Evolutionary conservation across 208 protist genomes (phyloP), one percentile per base, ranked within the genome.

Genomic region (Leishmania guyanensis): DNA sequence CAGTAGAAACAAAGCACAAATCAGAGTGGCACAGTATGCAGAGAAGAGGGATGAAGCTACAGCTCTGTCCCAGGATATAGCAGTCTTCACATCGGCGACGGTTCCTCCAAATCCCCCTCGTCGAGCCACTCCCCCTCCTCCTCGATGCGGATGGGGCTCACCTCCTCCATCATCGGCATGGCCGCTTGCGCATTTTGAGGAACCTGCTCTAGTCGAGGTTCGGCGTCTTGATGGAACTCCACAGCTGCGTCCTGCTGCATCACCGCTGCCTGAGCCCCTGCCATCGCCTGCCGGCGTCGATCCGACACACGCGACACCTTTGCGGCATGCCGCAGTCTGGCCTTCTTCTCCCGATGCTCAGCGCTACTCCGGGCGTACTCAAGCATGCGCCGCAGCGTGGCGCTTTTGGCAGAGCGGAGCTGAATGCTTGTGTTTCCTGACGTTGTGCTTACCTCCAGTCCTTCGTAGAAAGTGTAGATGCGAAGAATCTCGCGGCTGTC

Each of bases 131-230:
- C 88, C 4, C n/a, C 87, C 20, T 85, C 83, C 64, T 94, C 92
- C 58, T 90, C 84, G 80, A 95, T 81, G 51, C 82, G 76, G 72
- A 96, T 86, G 14, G 93, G 94, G 65, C 94, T 97, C 66, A 95
- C 85, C 66, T 90, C 78, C 54, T 77, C 76, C 69, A 93, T 81
- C n/a, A 88, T 88, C 50, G 85, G 46, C 58, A 82, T 86, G 5
- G 83, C 88, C 16, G 88, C 85, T 2, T 82, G 84, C 29, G 86
- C 80, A 74, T 97, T 97, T 77, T 97, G 94, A 64, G 94, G 94
- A 36, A 97, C 93, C 22, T 88, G 90, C 76, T 97, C 94, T 72
- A 97, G 86, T 22, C 76, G 75, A 16, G 81, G 79, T 54, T 74
- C 76, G 22, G 68, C 68, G 17, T 86, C 86, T 48, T 87, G 79